Percentiles rank a stretch among this genome's conserved stretches.
Conservation (phyloP, 179 eudicot genomes). For the Patellifolia procumbens region DNA sequence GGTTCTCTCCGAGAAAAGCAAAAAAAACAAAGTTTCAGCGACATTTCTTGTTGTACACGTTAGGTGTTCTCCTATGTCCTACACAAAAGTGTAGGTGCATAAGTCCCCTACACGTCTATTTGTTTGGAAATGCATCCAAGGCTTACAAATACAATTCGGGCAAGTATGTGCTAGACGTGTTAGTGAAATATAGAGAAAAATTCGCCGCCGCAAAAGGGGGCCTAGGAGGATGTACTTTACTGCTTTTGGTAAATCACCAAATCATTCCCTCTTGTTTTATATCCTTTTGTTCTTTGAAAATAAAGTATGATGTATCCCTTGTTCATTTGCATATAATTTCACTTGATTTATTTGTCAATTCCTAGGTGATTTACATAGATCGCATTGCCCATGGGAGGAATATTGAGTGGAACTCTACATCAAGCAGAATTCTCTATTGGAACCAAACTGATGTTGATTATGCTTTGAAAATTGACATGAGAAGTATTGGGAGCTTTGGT, state of each 20-base stretch:
- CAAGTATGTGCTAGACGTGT: background rate
- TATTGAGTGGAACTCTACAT: background rate
- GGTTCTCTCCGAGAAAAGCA: background rate
- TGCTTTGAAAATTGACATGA: background rate
- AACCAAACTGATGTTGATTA: background rate
- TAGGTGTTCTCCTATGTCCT: background rate
- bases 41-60: conserved; percentile 1
- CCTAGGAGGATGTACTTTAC: background rate
- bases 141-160: conserved; percentile 2
- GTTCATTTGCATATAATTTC: background rate
- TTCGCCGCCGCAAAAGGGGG: background rate
- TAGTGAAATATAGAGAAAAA: background rate
- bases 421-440: background rate
- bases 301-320: background rate
- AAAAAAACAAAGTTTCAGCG: background rate
- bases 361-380: background rate
- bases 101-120: background rate
- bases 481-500: background rate
- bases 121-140: background rate
- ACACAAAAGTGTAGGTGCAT: background rate
- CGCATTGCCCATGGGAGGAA: background rate
- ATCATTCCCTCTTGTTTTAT: background rate
- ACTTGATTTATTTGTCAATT: background rate
- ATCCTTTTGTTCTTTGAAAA: background rate
- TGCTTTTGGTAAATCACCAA: background rate